Base-by-base conservation (phyloP, 1,139 yeast genomes). In the Insectozyma bohioensis region DNA sequence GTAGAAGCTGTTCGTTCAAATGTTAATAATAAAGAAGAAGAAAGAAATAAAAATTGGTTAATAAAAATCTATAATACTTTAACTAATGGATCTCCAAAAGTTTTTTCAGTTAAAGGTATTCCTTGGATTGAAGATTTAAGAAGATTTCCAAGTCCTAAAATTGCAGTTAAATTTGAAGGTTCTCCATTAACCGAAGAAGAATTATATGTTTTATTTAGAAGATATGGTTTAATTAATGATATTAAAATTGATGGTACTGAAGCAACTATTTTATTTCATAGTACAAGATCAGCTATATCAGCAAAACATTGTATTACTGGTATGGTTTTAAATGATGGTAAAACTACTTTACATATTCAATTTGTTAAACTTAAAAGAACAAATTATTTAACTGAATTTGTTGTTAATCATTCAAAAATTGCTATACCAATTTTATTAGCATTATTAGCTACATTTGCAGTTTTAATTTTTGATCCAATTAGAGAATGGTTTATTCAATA, bases 71-170 rank as follows among this genome's bases (percentile, higher is more conserved):
- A 39, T n/a, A 43, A 48, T 21, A 32, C 36, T 7, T 4, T 61
- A 2, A 44, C 51, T 35, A 45, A 47, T 20, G 39, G 38, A 3
- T 56, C 51, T 70, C 79, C 58, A 55, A 61, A 41, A 50, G 84
- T 64, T 35, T 83, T 69, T 49, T 79, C 85, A 0, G 97, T 94
- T 1, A 82, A 83, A 46, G 98, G 98, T 38, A 71, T 78, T 0
- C 98, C 98, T 0, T 92, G 97, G 97, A 85, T 92, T 42, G 97
- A 92, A 58, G 98, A 92, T 54, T 67, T 92, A 52, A 74, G 85
- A 45, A 64, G 97, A 43, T 74, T 72, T 43, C 95, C 95, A 7
- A 79, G 83, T 39, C 61, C 69, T 9, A 67, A 70, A 14, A 58
- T 92, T 21, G 72, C 75, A 36, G 80, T 90, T 3, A 70, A 72